phyloP scores from a whole-genome alignment of 176 grass and related monocot species.

The Stipa capillata region DNA sequence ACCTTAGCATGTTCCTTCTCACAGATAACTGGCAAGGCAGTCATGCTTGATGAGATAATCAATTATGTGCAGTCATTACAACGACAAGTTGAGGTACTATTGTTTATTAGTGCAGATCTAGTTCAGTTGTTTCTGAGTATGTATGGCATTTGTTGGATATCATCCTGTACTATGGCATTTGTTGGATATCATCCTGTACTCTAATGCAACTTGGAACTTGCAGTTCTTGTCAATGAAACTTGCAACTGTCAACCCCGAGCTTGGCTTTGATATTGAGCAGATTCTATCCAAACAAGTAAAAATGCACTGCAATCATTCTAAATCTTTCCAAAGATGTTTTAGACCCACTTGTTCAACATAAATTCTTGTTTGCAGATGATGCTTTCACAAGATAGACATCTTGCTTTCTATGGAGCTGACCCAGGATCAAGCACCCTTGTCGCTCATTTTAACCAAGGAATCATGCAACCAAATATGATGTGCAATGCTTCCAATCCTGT shows the following conservation, averaged over 20 bases:
- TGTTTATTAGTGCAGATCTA: background rate
- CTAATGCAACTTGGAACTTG: constrained; percentile 23
- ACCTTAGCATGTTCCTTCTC: constrained; percentile 9
- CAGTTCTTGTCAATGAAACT: constrained; percentile 99
- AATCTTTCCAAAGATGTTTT: constrained; percentile 1
- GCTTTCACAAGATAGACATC: constrained; percentile 56
- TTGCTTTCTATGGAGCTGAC: constrained; percentile 42
- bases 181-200: constrained; percentile 4
- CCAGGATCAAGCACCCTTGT: constrained; percentile 37
- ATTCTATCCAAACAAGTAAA: constrained; percentile 91
- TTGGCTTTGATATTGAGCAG: constrained; percentile 66
- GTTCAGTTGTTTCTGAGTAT: background rate
- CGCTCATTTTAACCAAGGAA: constrained; percentile 43
- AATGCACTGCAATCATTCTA: constrained; percentile 10
- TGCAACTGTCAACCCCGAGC: constrained; percentile 82
- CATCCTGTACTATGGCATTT: constrained; percentile 1
- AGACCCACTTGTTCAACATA: background rate
- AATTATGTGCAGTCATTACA: constrained; percentile 98
- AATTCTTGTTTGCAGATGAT: constrained; percentile 50
- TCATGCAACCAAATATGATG: constrained; percentile 62
- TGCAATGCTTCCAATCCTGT: constrained; percentile 26
- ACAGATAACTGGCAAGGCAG: constrained; percentile 92
- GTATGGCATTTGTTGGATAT: background rate
- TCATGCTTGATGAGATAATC: constrained; percentile 99
- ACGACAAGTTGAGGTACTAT: constrained; percentile 85